phyloP scores from a whole-genome alignment of 768 basidiomycete species.

The Leccinum arenicola region DNA sequence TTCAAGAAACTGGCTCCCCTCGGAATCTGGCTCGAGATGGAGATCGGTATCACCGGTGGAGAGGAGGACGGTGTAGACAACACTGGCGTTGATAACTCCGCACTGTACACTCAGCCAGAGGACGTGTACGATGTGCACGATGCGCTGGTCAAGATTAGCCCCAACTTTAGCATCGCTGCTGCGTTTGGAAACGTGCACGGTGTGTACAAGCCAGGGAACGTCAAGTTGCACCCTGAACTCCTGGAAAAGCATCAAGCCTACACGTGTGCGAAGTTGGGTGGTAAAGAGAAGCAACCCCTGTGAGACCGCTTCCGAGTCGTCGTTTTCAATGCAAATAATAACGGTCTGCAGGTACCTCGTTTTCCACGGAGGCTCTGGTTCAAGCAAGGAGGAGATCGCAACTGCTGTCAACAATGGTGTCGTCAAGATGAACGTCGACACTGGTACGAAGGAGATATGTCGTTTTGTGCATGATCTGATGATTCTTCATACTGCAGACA shows the following conservation, averaged over 20 bases:
- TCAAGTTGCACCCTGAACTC: conserved; percentile 87
- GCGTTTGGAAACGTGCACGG: conserved; percentile 99
- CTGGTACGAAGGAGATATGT: conserved; percentile 39
- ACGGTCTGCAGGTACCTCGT: conserved; percentile 75
- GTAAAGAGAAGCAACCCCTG: conserved; percentile 73
- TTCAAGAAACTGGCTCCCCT: conserved; percentile 92
- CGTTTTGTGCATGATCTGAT: conserved; percentile 2
- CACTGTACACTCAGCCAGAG: conserved; percentile 95
- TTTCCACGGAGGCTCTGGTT: conserved; percentile 99
- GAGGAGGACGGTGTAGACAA: conserved; percentile 99
- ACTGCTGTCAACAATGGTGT: conserved; percentile 91
- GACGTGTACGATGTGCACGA: conserved; percentile 91
- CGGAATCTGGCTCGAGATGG: conserved; percentile 99
- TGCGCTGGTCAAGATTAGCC: conserved; percentile 78
- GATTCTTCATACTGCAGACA: conserved; percentile 43
- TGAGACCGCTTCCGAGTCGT: conserved; percentile 37
- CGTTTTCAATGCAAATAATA: not conserved
- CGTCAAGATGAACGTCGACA: conserved; percentile 99
- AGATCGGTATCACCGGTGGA: conserved; percentile 99
- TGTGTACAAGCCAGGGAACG: conserved; percentile 99
- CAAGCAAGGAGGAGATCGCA: conserved; percentile 91
- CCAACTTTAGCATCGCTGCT: conserved; percentile 97
- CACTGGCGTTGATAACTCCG: conserved; percentile 88
- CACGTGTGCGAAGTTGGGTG: conserved; percentile 64
- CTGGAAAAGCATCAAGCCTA: conserved; percentile 87